Evolutionary conservation across 73 alveolate genomes (phyloP), one percentile per base, ranked within the genome.

Genomic region (Stentor coeruleus): DNA sequence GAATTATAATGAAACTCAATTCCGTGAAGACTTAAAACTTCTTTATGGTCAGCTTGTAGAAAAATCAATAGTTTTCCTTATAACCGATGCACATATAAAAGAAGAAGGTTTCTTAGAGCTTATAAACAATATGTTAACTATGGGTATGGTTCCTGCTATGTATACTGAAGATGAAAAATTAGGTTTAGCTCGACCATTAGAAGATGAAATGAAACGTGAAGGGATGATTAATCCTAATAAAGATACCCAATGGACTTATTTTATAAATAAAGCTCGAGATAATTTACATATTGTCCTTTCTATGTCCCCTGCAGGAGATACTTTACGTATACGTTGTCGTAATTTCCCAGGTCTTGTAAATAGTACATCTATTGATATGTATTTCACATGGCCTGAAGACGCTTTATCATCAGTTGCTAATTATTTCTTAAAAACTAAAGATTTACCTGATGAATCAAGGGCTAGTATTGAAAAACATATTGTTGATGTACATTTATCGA

Each of bases 41-140:
- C 90, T 97, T 82, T 98, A 95, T 90, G 97, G 96, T 58, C 87
- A 81, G 76, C 93, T 97, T 75, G 88, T 92, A 39, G 92, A 92
- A 91, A 92, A 95, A 66, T 98, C 98, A 74, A 92, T 91, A 35
- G 98, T 98, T 38, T 98, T 98, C 96, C 89, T 98, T 75, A 97
- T 98, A 91, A 98, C 99, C 3, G 99, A 98, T 83, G 99, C 97
- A 76, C 91, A 86, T 6, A 85, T 93, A 20, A 96, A 97, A 38
- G 99, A 98, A 81, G 99, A 98, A 91, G 99, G 99, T 6, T 94
- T 94, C 93, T 87, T 98, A 58, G 99, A 97, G 93, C 93, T 97
- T 85, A 87, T 98, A 80, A 98, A 98, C 93, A 98, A 98, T 93
- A 97, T 98, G 86, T 93, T 98, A 41, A 97, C 99, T 6, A 97